Evolutionary conservation across 345 rosid species (phyloP).

Genomic region (Lenwebbia sp.): DNA sequence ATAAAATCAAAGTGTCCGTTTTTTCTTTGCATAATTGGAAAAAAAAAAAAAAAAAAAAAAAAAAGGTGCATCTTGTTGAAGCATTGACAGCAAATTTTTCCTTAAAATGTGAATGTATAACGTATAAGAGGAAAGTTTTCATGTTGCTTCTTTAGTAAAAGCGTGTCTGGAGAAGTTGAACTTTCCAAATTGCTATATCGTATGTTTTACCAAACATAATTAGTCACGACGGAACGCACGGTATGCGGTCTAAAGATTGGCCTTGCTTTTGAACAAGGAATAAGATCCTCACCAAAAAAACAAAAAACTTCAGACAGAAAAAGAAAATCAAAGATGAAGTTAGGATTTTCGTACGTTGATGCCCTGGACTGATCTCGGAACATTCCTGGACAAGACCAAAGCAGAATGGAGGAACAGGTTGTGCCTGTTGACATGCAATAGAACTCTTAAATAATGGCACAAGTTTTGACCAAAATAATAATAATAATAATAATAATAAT

Average conservation of each 20-base stretch:
- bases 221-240: neutral
- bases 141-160: slow-evolving; percentile 11
- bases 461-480: too few species aligned
- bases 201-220: neutral
- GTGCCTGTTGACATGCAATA: neutral
- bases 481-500: too few species aligned
- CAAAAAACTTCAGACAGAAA: neutral
- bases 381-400: slow-evolving; percentile 21
- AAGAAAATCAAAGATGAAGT: too few species aligned
- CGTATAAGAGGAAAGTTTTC: neutral
- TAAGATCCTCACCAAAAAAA: neutral
- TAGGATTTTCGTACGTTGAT: slow-evolving; percentile 22
- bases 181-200: neutral
- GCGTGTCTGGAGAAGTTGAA: slow-evolving; percentile 13
- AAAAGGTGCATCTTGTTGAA: neutral
- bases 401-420: slow-evolving; percentile 36
- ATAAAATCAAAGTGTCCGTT: neutral
- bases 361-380: slow-evolving; percentile 36
- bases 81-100: neutral
- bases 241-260: neutral
- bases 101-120: neutral
- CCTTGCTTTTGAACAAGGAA: neutral
- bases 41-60: too few species aligned
- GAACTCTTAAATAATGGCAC: neutral
- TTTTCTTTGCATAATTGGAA: neutral